These are phyloP conservation scores for Streptanthus diversifolius DNA, from an alignment of 345 rosid genomes.

Conservation along the genomic window DNA sequence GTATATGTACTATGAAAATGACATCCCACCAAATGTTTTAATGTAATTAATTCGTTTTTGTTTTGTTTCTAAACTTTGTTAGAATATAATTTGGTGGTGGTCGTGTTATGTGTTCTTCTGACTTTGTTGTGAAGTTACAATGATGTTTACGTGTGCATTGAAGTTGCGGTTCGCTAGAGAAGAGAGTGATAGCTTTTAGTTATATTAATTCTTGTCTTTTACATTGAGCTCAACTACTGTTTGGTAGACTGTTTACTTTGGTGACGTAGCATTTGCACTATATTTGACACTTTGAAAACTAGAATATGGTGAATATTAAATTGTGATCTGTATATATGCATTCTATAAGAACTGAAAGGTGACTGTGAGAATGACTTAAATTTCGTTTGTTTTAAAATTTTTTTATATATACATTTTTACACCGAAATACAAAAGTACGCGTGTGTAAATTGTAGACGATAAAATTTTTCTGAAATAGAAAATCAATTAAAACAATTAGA, in stretches of 20 bases:
- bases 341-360: neutral
- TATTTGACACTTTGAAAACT: neutral
- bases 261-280: slow-evolving; percentile 14
- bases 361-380: neutral
- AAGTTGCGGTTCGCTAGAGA: slow-evolving; percentile 24
- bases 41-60: neutral
- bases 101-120: slow-evolving; percentile 26
- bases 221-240: slow-evolving; percentile 28
- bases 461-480: too few relatives aligned
- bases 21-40: slow-evolving; percentile 31
- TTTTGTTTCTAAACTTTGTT: slow-evolving; percentile 18
- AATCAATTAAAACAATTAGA: neutral
- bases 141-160: slow-evolving; percentile 36
- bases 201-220: neutral
- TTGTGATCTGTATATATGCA: neutral
- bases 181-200: slow-evolving; percentile 25
- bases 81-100: slow-evolving; percentile 28
- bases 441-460: neutral
- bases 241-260: slow-evolving; percentile 28
- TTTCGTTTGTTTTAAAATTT: neutral
- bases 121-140: slow-evolving; percentile 37
- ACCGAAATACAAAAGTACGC: neutral
- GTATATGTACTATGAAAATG: slow-evolving; percentile 4
- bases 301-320: neutral
- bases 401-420: neutral